Evolutionary conservation across 2,329 filamentous ascomycete genomes (phyloP), one percentile per base, ranked within the genome.

Genomic region (Sphaceloma murrayae): DNA sequence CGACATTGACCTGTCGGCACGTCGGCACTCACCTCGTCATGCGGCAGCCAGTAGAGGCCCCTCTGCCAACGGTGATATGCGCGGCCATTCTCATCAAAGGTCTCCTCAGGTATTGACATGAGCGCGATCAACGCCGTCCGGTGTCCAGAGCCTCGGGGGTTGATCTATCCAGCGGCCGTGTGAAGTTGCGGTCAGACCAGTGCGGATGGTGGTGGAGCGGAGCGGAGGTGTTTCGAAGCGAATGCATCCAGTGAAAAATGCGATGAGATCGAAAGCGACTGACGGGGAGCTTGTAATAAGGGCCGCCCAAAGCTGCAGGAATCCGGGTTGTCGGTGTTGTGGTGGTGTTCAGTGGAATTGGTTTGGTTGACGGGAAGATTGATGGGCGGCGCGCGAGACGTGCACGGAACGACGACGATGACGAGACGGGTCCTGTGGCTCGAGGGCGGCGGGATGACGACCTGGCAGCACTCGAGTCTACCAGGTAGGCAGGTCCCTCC

Each of bases 51-150:
- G 45, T 51, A 51, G 40, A 48, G 40, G 18, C 49, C 49, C 26
- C 46, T 44, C 22, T 48, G 49, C 42, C 42, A 51, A 13, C 22
- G 30, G 34, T 51, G 49, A 40, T 51, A 51, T 24, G 34, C 39
- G 6, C 49, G 49, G 14, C 49, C 49, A 38, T 51, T 51, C 22
- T 51, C 49, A 34, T 49, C 49, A 33, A 49, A 51, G 44, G 45
- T 47, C 30, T 51, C 49, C 22, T 40, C 36, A 9, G 36, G 36
- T 18, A 40, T 40, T 22, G 36, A 40, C 36, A 40, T 40, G 36
- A 29, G 36, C 22, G 36, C 36, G 16, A 30, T 29, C 6, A n/a
- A n/a, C n/a, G n/a, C n/a, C n/a, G n/a, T n/a, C n/a, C n/a, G n/a
- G n/a, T n/a, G n/a, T n/a, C n/a, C n/a, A n/a, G n/a, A n/a, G n/a